Evolutionary conservation across 2,329 filamentous ascomycete genomes (phyloP).

Genomic region (Trichophyton benhamiae): DNA sequence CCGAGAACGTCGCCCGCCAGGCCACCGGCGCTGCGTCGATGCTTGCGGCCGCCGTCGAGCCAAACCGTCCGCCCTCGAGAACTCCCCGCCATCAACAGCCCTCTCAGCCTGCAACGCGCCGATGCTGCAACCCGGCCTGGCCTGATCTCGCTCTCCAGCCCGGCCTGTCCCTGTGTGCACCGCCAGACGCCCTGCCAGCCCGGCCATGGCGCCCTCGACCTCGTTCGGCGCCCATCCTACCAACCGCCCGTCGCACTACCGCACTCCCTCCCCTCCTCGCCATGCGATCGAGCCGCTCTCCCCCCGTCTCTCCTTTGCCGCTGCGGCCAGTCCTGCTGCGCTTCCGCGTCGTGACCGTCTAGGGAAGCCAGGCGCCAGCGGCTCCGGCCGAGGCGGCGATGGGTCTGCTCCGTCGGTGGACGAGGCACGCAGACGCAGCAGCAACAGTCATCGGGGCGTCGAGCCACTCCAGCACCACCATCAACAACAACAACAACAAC

Average conservation of each 20-base stretch:
- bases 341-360: neutral
- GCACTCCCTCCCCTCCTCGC: conserved; percentile 37
- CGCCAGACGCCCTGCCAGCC: too few relatives aligned
- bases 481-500: neutral
- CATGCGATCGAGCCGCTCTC: conserved; percentile 37
- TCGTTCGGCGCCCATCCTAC: conserved; percentile 21
- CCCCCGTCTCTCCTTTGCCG: conserved; percentile 19
- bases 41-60: too few relatives aligned
- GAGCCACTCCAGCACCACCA: conserved; percentile 5
- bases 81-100: too few relatives aligned
- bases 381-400: neutral
- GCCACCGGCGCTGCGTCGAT: too few relatives aligned
- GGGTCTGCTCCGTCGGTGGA: neutral
- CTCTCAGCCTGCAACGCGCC: too few relatives aligned
- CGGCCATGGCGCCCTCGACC: conserved; percentile 27
- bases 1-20: too few relatives aligned
- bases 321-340: neutral
- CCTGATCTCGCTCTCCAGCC: too few relatives aligned
- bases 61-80: too few relatives aligned
- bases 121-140: too few relatives aligned
- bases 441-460: neutral
- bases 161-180: too few relatives aligned
- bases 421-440: neutral
- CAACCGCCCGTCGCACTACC: conserved; percentile 31
- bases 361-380: neutral